Base-by-base conservation (phyloP, 2,329 filamentous ascomycete species). In the Alternaria panax region DNA sequence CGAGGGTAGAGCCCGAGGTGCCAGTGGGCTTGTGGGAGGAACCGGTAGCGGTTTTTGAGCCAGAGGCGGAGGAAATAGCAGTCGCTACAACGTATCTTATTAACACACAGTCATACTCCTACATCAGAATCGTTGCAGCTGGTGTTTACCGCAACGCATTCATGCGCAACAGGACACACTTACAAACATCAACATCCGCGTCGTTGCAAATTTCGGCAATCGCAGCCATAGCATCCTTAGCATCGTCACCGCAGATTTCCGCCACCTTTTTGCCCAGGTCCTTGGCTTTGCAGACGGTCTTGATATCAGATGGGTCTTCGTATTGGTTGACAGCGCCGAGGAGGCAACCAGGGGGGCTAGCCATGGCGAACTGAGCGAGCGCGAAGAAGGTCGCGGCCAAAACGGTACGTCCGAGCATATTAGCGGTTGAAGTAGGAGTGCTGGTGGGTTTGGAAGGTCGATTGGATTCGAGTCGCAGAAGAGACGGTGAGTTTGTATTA, bases 271-370 rank as follows among this genome's bases (percentile, higher is more conserved):
- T 56, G 42, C 62, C 63, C 25, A 63, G 50, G 54, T 75, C 70
- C 64, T 72, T 74, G 54, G 58, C 54, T 60, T 67, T 65, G 71
- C 73, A 76, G 18, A 75, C 63, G 27, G 64, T 50, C 50, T 67
- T 60, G 51, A 76, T 59, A 48, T 75, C 68, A 9, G 64, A 36
- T 7, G 73, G 70, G 62, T 67, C 54, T n/a, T 65, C 51, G 64
- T 72, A 74, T 43, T 63, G 51, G 65, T 74, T 75, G 38, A 73
- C 61, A 25, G 73, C 73, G 53, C 71, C 74, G 46, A 75, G 68
- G 30, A 75, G 63, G 60, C 73, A 76, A 54, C 62, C 68, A 6
- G 74, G 70, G 18, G 70, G 65, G 12, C 63, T 59, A 18, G 72
- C 71, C 47, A 66, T 56, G 27, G 62, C 63, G 43, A 73, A 62